phyloP scores from a whole-genome alignment of 2,329 filamentous ascomycete species.

The Trichophyton simii region DNA sequence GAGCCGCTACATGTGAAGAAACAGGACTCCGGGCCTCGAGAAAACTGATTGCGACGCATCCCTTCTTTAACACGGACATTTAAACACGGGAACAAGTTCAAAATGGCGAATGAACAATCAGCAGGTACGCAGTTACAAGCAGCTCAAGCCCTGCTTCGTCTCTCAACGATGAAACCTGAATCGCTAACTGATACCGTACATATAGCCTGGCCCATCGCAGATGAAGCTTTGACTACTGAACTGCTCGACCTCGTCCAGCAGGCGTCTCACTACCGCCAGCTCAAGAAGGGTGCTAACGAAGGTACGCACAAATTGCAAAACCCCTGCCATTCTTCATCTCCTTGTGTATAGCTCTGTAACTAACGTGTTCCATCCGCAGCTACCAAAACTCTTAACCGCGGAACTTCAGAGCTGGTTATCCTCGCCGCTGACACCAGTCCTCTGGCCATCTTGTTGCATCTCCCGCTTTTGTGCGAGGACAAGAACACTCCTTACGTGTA shows the following conservation, averaged over 20 bases:
- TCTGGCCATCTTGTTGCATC: conserved; percentile 66
- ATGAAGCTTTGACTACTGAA: conserved; percentile 62
- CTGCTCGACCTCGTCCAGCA: conserved; percentile 74
- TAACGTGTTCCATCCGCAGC: conserved; percentile 24
- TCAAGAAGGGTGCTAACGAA: conserved; percentile 85
- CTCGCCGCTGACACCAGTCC: conserved; percentile 80
- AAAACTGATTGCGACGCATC: conserved; percentile 13
- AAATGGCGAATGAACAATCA: conserved; percentile 14
- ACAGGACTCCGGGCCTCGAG: not conserved
- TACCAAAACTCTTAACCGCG: conserved; percentile 83
- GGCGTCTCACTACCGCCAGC: conserved; percentile 49
- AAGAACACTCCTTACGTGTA: conserved; percentile 63
- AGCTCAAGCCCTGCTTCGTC: not conserved
- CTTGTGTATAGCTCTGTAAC: not conserved
- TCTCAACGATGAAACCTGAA: not conserved
- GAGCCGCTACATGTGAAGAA: conserved; percentile 1
- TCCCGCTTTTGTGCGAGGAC: conserved; percentile 67
- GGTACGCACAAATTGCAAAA: conserved; percentile 23
- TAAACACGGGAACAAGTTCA: conserved; percentile 6
- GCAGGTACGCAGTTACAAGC: conserved; percentile 7
- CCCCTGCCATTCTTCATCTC: not conserved
- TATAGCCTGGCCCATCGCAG: conserved; percentile 58
- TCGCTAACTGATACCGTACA: not conserved
- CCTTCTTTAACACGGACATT: conserved; percentile 1
- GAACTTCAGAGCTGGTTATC: conserved; percentile 78